phyloP scores from a whole-genome alignment of 371 early-diverging fungal genomes.

The Mortierella sp. region DNA sequence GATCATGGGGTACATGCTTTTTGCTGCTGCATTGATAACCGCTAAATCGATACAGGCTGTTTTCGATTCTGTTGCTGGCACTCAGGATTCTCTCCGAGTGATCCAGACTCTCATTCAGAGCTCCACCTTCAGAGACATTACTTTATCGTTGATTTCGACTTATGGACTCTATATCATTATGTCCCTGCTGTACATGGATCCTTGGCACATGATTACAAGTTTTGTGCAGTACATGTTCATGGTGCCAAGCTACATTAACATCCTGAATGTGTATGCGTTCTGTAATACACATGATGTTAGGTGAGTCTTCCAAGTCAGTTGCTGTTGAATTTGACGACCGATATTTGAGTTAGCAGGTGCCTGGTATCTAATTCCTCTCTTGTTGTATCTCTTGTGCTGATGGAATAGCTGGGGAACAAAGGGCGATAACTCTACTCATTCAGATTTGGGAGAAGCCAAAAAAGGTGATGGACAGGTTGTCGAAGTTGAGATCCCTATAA shows the following conservation, averaged over 20 bases:
- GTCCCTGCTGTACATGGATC: conserved; percentile 85
- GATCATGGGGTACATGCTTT: conserved; percentile 70
- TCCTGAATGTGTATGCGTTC: conserved; percentile 94
- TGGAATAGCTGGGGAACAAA: conserved; percentile 92
- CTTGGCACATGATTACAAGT: conserved; percentile 94
- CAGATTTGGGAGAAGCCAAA: conserved; percentile 60
- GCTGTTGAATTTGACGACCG: background rate
- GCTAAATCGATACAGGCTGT: conserved; percentile 57
- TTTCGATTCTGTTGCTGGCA: conserved; percentile 10
- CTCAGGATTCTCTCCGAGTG: conserved; percentile 19
- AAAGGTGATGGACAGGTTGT: conserved; percentile 67
- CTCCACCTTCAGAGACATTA: conserved; percentile 80
- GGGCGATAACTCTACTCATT: conserved; percentile 74
- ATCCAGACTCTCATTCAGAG: conserved; percentile 49
- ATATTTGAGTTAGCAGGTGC: background rate
- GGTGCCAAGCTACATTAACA: conserved; percentile 90
- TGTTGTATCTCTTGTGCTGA: background rate
- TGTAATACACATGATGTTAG: conserved; percentile 89
- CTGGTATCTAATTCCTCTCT: background rate
- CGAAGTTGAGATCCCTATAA: conserved; percentile 78
- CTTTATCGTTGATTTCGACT: conserved; percentile 83
- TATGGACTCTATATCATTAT: conserved; percentile 89
- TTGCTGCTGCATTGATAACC: conserved; percentile 65
- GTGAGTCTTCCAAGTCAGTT: conserved; percentile 41
- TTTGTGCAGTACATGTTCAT: conserved; percentile 89